These are phyloP conservation scores for Botrytis hyacinthi DNA, from an alignment of 2,329 filamentous ascomycete species.

Conservation along the genomic window DNA sequence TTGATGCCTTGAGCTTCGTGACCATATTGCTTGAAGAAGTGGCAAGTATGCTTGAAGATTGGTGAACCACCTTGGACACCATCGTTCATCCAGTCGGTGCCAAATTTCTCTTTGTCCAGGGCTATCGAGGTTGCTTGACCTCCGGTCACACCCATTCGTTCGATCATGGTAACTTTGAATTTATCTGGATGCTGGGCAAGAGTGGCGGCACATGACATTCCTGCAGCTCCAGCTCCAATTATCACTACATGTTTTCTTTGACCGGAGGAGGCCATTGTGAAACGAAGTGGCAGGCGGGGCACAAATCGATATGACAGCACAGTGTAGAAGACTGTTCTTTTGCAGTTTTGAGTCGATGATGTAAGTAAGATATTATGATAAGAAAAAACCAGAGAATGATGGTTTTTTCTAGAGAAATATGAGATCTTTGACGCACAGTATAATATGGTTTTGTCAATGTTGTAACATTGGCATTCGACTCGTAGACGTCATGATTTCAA, in stretches of 20 bases:
- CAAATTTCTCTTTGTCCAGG: slow-evolving; percentile 55
- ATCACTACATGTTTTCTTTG: slow-evolving; percentile 52
- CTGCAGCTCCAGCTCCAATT: slow-evolving; percentile 62
- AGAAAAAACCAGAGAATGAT: not conserved
- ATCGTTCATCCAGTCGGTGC: slow-evolving; percentile 60
- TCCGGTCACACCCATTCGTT: slow-evolving; percentile 56
- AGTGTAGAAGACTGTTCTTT: not conserved
- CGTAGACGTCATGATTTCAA: slow-evolving; percentile 16
- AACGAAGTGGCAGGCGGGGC: not conserved
- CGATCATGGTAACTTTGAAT: slow-evolving; percentile 64
- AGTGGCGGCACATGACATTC: slow-evolving; percentile 62
- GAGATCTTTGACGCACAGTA: not conserved
- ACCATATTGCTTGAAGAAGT: slow-evolving; percentile 59
- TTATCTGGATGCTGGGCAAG: slow-evolving; percentile 63
- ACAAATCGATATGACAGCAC: not conserved
- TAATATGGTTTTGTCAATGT: not conserved
- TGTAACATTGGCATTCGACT: not conserved
- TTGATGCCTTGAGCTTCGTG: slow-evolving; percentile 56
- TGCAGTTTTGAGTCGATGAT: not conserved
- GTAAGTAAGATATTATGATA: not conserved
- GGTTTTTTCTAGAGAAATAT: not conserved
- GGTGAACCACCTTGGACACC: slow-evolving; percentile 58
- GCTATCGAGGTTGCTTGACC: slow-evolving; percentile 61
- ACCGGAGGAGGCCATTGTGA: slow-evolving; percentile 4
- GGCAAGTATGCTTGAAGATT: slow-evolving; percentile 67